phyloP scores from a whole-genome alignment of 768 basidiomycete genomes.

The Paxillus rubicundulus region DNA sequence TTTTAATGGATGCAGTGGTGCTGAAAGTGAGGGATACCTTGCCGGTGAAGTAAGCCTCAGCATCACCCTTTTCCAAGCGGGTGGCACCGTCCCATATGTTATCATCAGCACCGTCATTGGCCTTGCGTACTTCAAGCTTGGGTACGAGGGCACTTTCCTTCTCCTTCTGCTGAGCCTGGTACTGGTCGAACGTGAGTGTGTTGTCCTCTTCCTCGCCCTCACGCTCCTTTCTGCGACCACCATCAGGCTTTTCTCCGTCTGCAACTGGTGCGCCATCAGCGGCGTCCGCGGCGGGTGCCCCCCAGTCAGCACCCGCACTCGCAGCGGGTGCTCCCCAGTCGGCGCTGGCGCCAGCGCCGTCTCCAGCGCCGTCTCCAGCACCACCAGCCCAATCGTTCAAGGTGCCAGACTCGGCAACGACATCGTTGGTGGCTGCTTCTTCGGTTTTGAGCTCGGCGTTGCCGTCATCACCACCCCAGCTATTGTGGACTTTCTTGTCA shows the following conservation, averaged over 20 bases:
- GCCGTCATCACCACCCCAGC: conserved; percentile 94
- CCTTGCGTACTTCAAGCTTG: conserved; percentile 75
- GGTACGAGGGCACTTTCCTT: conserved; percentile 55
- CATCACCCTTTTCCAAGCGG: conserved; percentile 61
- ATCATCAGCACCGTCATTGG: conserved; percentile 76
- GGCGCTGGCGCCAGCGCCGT: conserved; percentile 11
- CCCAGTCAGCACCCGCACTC: conserved; percentile 34
- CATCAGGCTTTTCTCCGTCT: conserved; percentile 38
- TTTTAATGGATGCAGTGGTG: not conserved
- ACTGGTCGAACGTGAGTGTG: conserved; percentile 92
- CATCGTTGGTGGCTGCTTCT: conserved; percentile 70
- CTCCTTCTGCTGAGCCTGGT: conserved; percentile 78
- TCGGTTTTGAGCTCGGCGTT: conserved; percentile 80
- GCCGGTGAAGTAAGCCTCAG: conserved; percentile 79
- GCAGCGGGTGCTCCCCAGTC: conserved; percentile 21
- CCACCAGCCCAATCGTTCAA: conserved; percentile 37
- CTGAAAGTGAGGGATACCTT: conserved; percentile 56
- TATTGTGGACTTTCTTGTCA: conserved; percentile 91
- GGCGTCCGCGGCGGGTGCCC: conserved; percentile 28
- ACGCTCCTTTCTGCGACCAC: conserved; percentile 45
- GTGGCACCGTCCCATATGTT: conserved; percentile 70
- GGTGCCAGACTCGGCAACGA: conserved; percentile 45
- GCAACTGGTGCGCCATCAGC: conserved; percentile 35
- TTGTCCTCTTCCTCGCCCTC: conserved; percentile 89
- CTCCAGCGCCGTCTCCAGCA: conserved; percentile 13